These are phyloP conservation scores for Pelargonium nanum DNA, from an alignment of 345 rosid species.

Conservation along the genomic window DNA sequence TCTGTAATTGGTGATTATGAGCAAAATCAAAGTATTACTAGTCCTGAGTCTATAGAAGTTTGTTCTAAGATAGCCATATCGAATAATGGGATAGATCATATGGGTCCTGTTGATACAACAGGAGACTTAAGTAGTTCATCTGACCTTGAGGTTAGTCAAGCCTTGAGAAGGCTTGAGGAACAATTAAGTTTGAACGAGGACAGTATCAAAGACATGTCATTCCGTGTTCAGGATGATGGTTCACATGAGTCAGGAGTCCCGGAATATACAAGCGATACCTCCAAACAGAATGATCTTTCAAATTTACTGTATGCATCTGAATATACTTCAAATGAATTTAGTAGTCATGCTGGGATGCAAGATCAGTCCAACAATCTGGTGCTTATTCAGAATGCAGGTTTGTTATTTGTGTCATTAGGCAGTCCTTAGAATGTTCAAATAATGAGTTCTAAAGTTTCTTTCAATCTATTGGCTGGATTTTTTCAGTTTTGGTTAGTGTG, in stretches of 20 bases:
- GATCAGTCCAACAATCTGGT: conserved; percentile 26
- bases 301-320: conserved; percentile 14
- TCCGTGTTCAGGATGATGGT: conserved; percentile 20
- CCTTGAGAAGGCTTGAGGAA: conserved; percentile 57
- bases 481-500: no score
- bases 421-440: background rate
- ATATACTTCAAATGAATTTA: conserved; percentile 11
- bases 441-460: background rate
- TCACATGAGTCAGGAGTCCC: conserved; percentile 21
- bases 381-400: conserved; percentile 48
- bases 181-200: conserved; percentile 82
- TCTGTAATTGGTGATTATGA: conserved; percentile 33
- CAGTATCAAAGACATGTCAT: conserved; percentile 26
- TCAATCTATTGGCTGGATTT: background rate
- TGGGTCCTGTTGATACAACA: conserved; percentile 13
- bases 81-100: conserved; percentile 12
- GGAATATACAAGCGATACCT: conserved; percentile 20
- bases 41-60: conserved; percentile 55
- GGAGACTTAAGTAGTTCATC: conserved; percentile 22
- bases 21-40: conserved; percentile 32
- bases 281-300: conserved; percentile 20
- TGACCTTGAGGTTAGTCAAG: conserved; percentile 34
- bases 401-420: conserved; percentile 9
- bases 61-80: conserved; percentile 33
- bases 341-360: conserved; percentile 18